phyloP scores from a whole-genome alignment of 371 early-diverging fungal genomes.

The Dichotomocladium elegans region DNA sequence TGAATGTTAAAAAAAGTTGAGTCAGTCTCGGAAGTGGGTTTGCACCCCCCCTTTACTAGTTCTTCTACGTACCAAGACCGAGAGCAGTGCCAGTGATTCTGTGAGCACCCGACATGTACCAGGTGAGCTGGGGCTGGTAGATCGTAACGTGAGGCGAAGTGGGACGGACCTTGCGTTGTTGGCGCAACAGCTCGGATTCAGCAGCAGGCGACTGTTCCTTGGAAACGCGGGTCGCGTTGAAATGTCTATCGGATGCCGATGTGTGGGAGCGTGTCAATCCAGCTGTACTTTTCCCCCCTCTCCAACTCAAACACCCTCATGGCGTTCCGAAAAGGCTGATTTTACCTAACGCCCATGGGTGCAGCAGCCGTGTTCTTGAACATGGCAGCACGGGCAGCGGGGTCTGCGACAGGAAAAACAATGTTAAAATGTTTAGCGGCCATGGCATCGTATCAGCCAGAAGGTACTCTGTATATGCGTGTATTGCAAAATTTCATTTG shows the following conservation, averaged over 20 bases:
- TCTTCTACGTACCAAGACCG: conserved; percentile 62
- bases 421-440: not conserved
- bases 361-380: conserved; percentile 37
- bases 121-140: conserved; percentile 89
- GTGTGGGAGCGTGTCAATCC: not conserved
- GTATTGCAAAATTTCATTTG: not conserved
- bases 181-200: conserved; percentile 50
- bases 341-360: conserved; percentile 40
- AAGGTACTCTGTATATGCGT: too few species aligned
- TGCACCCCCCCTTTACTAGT: too few species aligned
- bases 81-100: conserved; percentile 80
- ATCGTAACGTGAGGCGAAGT: conserved; percentile 81
- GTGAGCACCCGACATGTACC: conserved; percentile 73
- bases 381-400: conserved; percentile 21
- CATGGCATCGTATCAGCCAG: too few species aligned
- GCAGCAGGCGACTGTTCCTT: conserved; percentile 42
- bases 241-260: conserved; percentile 23
- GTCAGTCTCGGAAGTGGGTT: not conserved
- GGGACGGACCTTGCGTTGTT: conserved; percentile 76
- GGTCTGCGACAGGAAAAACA: conserved; percentile 18
- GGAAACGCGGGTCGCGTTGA: conserved; percentile 28
- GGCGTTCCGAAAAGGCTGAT: not conserved
- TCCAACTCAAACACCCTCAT: too few species aligned
- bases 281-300: too few species aligned
- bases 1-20: not conserved